These are phyloP conservation scores for Penicillium egyptiacum DNA, from an alignment of 495 filamentous ascomycete species.

Conservation along the genomic window DNA sequence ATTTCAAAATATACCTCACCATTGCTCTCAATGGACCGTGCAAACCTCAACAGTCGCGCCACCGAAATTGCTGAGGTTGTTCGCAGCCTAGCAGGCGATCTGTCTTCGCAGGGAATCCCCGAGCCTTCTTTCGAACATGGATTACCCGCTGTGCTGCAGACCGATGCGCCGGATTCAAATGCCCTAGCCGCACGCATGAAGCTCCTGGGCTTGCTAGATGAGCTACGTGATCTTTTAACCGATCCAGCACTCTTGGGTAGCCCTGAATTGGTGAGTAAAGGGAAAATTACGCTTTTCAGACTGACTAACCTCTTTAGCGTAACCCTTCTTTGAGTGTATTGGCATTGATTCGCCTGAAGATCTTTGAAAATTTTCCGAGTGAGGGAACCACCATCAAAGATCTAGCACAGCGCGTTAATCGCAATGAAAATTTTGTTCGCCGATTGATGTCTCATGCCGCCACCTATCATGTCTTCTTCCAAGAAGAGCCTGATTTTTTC, in stretches of 20 bases:
- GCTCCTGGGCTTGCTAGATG: conserved; percentile 17
- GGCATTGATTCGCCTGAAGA: conserved; percentile 13
- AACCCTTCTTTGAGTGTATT: conserved; percentile 18
- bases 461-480: conserved; percentile 17
- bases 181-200: conserved; percentile 10
- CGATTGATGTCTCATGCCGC: conserved; percentile 26
- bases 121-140: conserved; percentile 21
- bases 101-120: conserved; percentile 9
- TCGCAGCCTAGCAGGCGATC: conserved; percentile 10
- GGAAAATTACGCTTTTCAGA: background rate
- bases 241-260: conserved; percentile 16
- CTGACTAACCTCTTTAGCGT: conserved; percentile 9
- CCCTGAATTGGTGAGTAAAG: conserved; percentile 11
- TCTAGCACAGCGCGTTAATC: conserved; percentile 8
- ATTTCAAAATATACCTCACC: background rate
- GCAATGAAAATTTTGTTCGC: conserved; percentile 16
- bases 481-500: conserved; percentile 14
- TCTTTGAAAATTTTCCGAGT: conserved; percentile 17
- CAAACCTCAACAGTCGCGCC: conserved; percentile 7
- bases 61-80: conserved; percentile 9
- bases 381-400: conserved; percentile 17
- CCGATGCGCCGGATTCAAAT: conserved; percentile 14
- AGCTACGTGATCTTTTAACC: conserved; percentile 14
- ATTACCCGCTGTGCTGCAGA: conserved; percentile 13
- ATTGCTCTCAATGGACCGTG: conserved; percentile 8